Conservation (phyloP, 2,329 filamentous ascomycete genomes). For the Lasiodiplodia hormozganensis region DNA sequence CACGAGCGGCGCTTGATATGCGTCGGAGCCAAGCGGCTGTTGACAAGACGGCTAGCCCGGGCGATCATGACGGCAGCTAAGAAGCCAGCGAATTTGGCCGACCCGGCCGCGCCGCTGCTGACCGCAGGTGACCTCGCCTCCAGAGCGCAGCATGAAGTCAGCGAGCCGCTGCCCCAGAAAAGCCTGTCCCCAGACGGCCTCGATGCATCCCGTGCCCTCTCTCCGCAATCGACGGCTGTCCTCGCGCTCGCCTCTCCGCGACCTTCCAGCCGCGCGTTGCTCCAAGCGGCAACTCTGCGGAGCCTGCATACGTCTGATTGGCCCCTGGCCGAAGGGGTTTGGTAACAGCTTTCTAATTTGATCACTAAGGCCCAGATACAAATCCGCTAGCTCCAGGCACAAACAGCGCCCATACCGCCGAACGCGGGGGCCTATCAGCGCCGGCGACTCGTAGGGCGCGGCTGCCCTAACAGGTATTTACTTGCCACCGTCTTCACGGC, state of each 20-base stretch:
- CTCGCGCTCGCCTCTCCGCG: background rate
- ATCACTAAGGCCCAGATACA: slow-evolving; percentile 27
- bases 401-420: slow-evolving; percentile 29
- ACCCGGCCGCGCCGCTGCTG: background rate
- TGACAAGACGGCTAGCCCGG: slow-evolving; percentile 7
- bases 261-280: background rate
- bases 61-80: slow-evolving; percentile 22
- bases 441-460: background rate
- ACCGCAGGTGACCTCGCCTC: background rate
- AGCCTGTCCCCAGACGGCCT: slow-evolving; percentile 3
- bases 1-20: slow-evolving; percentile 4
- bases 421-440: slow-evolving; percentile 26
- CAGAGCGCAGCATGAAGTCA: background rate
- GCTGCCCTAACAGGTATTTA: slow-evolving; percentile 20
- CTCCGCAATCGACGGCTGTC: slow-evolving; percentile 7
- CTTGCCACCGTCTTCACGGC: background rate
- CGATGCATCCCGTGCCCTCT: slow-evolving; percentile 10
- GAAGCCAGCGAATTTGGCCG: background rate
- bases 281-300: slow-evolving; percentile 11
- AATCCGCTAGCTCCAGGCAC: slow-evolving; percentile 25
- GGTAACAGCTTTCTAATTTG: slow-evolving; percentile 29
- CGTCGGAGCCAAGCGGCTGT: slow-evolving; percentile 1
- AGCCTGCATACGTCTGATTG: background rate
- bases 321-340: background rate
- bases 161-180: slow-evolving; percentile 10